Evolutionary conservation across 768 basidiomycete species (phyloP), one percentile per base, ranked within the genome.

Genomic region (Naganishia antarctica): DNA sequence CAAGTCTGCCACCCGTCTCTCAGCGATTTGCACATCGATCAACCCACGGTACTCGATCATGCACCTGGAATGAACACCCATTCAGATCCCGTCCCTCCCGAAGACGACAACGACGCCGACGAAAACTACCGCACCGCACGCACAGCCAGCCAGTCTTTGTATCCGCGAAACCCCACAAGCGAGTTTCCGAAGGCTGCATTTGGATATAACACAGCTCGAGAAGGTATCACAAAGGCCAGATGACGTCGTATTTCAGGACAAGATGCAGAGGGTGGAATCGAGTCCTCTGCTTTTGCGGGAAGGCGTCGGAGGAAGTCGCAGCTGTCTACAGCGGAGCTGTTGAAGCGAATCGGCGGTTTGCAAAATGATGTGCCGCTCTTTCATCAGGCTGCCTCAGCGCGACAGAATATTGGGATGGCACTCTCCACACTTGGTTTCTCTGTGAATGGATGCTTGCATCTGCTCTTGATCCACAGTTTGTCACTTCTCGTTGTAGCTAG

Each of bases 141-240:
- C 26, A 57, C 53, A 8, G 40, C 44, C n/a, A n/a, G n/a, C n/a
- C 37, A 25, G 15, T 21, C 57, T 44, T 9, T 41, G 53, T 3
- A 63, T 61, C 6, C 61, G 58, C 8, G 80, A 81, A 69, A 74
- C 78, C 0, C 73, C 79, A 4, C 67, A 74, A 28, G 76, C 78
- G 15, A 70, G 77, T 6, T 63, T 81, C 9, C 60, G 78, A 2
- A 64, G 80, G 1, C 81, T 99, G 9, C 88, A 91, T 65, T 82
- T 82, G 1, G 94, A 99, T 71, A 80, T 97, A 0, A 76, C 83
- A 0, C 82, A 89, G 29, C 81, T 99, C 3, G 94, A 99, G 74
- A 74, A 80, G 0, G 90, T 93, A 71, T 80, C 93, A 62, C 79
- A 81, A 28, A 83, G 84, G 60, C 82, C 83, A 45, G 83, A 83